Conservation (phyloP, 1,284 basidiomycete species). For the Boletellus dicymbophilus region DNA sequence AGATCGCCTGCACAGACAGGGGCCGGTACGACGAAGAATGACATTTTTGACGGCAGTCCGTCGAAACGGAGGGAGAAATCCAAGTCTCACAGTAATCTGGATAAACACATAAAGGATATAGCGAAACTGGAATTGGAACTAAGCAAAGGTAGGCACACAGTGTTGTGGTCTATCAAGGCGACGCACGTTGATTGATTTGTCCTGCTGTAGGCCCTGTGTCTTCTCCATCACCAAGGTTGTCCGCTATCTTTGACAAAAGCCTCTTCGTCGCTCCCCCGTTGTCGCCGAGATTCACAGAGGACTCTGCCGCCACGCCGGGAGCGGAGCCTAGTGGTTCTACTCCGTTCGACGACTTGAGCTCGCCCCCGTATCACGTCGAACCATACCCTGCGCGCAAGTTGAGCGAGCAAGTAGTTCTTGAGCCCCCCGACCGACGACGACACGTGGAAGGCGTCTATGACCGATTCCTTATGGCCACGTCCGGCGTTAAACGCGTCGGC, state of each 20-base stretch:
- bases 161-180: too few relatives aligned
- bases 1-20: constrained; percentile 49
- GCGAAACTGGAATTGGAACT: constrained; percentile 61
- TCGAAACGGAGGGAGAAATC: constrained; percentile 67
- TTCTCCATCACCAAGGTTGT: constrained; percentile 52
- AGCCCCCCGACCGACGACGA: constrained; percentile 57
- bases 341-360: constrained; percentile 50
- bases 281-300: constrained; percentile 23
- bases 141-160: constrained; percentile 30
- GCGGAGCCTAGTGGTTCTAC: constrained; percentile 26
- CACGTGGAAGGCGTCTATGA: constrained; percentile 73
- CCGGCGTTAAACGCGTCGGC: constrained; percentile 71
- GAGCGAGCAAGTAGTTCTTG: constrained; percentile 39
- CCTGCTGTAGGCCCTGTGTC: constrained; percentile 37
- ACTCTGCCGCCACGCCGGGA: constrained; percentile 30
- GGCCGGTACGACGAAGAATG: constrained; percentile 16
- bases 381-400: constrained; percentile 55
- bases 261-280: constrained; percentile 57
- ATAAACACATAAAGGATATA: constrained; percentile 66
- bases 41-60: constrained; percentile 46
- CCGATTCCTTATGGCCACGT: constrained; percentile 75
- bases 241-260: constrained; percentile 63
- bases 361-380: constrained; percentile 61
- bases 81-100: constrained; percentile 61
- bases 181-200: constrained; percentile 5